A percentile compares a stretch with the other conserved stretches of the same genome.
Evolutionary conservation across 1,284 basidiomycete species (phyloP).

Genomic region (Apiotrichum akiyoshidainum): DNA sequence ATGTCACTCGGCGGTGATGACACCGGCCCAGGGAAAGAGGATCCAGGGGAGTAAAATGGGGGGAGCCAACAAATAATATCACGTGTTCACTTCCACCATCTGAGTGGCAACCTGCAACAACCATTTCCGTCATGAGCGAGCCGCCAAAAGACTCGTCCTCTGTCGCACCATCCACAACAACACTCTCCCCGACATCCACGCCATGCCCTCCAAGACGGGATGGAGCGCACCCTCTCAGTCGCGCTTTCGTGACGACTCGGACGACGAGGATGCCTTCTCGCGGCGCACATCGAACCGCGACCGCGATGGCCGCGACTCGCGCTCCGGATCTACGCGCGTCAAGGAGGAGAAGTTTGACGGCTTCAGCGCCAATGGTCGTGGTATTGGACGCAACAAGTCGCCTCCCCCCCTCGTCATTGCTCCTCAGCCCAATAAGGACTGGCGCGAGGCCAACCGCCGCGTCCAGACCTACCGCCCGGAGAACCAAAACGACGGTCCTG

Average conservation of each 20-base stretch:
- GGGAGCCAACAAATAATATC: background rate
- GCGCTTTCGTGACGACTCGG: constrained; percentile 38
- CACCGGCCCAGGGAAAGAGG: background rate
- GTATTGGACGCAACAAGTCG: constrained; percentile 62
- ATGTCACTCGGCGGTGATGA: background rate
- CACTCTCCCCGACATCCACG: background rate
- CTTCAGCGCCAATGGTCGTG: constrained; percentile 54
- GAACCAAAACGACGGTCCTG: constrained; percentile 41
- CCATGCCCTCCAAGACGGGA: background rate
- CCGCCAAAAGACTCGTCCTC: background rate
- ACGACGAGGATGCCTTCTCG: constrained; percentile 37
- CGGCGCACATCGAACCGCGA: background rate
- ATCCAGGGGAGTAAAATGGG: background rate
- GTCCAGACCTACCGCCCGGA: constrained; percentile 63
- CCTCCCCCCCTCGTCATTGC: constrained; percentile 76
- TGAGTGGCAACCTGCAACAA: too few species aligned
- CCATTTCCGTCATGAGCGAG: too few species aligned
- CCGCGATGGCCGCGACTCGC: background rate
- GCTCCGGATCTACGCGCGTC: background rate
- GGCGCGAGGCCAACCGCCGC: constrained; percentile 63
- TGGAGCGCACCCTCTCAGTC: constrained; percentile 38
- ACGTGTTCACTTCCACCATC: background rate
- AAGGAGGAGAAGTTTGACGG: constrained; percentile 67
- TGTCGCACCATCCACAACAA: too few species aligned
- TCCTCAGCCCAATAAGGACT: constrained; percentile 76